phyloP scores from a whole-genome alignment of 129 eudicot species.

The Saussurea involucrata region DNA sequence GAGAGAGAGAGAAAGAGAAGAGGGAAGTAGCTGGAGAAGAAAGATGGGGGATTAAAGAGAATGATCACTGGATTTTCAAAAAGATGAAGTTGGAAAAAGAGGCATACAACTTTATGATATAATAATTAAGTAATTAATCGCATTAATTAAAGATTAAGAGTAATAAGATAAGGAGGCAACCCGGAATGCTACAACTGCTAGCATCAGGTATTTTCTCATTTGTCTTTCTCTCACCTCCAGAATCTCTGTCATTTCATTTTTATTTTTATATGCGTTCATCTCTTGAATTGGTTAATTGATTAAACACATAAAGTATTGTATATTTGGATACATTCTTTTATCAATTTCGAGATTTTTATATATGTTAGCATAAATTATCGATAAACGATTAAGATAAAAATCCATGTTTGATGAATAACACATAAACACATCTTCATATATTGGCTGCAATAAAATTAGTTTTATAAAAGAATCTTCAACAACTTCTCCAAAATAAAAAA shows the following conservation, averaged over 20 bases:
- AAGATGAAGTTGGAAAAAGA: conserved; percentile 53
- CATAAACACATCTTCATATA: not conserved
- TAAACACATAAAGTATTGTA: not conserved
- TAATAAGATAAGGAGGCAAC: conserved; percentile 43
- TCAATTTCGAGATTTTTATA: not conserved
- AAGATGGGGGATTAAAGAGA: conserved; percentile 44
- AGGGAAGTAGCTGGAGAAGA: conserved; percentile 63
- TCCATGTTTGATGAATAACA: not conserved
- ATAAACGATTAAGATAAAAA: not conserved
- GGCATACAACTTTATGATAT: conserved; percentile 27
- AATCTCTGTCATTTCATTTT: conserved; percentile 46
- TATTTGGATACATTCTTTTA: no score
- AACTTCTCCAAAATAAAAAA: no score
- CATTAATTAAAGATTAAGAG: not conserved
- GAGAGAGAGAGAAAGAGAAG: conserved; percentile 24
- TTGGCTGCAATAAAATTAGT: no score
- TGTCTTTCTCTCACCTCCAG: conserved; percentile 57
- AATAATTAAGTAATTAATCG: conserved; percentile 9
- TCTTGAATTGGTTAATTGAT: not conserved
- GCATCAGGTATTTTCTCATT: conserved; percentile 54
- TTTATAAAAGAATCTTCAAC: no score
- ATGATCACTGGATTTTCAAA: conserved; percentile 37
- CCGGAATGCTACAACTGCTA: conserved; percentile 53
- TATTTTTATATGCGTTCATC: not conserved
- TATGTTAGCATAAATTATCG: not conserved